Evolutionary conservation across 345 rosid species (phyloP), one percentile per base, ranked within the genome.

Genomic region (Leavenworthia alabamica): DNA sequence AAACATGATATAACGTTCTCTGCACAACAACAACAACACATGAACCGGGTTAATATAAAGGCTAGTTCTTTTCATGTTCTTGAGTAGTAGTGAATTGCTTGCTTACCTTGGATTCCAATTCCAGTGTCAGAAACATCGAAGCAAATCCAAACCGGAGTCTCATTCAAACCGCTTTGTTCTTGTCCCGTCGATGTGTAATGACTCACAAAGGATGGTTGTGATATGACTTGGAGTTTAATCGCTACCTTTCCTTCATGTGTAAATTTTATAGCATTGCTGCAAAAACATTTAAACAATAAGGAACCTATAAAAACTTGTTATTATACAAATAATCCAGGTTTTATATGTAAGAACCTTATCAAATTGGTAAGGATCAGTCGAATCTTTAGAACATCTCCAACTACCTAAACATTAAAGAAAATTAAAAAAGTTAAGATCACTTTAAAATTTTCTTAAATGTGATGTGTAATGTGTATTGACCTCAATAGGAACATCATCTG

Each of bases 321-420:
- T 23, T 11, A 31, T 24, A n/a, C 16, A 11, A 41, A 29, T 11
- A 31, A 11, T 5, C 7, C 8, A 32, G 46, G 60, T 32, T 15
- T 59, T 27, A 66, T 16, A 24, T 51, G n/a, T n/a, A 22, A 66
- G 43, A 76, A 91, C 98, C 96, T 86, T 73, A 90, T 83, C 82
- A 93, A 76, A 72, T 93, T 93, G 75, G 99, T 89, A 69, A 93
- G 96, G 55, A 93, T 87, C 75, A 87, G 99, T 27, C 99, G 75
- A 49, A 93, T 93, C 74, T 97, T 78, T 55, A 93, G 77, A 69
- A 93, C 99, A 77, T 93, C 99, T 67, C 99, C 99, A 55, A 83
- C 70, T 9, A 93, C 90, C 97, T 90, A 78, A 78, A 60, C 72
- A 69, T 51, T 10, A n/a, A 22, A 10, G 1, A n/a, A 14, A 11